A percentile compares a stretch with the other conserved stretches of the same genome.
Evolutionary conservation across 2,329 filamentous ascomycete species (phyloP).

Genomic region (Epichloe uncinata): DNA sequence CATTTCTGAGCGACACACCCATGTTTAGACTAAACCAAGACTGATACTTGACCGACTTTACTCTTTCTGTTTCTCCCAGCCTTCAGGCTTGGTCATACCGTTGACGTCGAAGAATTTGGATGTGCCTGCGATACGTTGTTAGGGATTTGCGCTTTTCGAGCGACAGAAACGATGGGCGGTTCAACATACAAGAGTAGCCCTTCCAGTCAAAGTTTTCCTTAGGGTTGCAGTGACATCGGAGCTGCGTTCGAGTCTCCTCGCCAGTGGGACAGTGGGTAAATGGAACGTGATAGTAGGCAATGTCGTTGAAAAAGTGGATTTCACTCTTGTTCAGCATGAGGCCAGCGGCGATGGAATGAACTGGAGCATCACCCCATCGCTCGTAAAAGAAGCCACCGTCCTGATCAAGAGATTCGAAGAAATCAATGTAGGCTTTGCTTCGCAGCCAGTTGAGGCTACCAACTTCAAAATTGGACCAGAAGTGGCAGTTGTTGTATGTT

Average conservation of each 20-base stretch:
- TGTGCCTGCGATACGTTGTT: constrained; percentile 32
- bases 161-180: no score
- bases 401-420: constrained; percentile 73
- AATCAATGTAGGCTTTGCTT: constrained; percentile 78
- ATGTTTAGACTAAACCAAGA: not conserved
- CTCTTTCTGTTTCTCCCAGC: constrained; percentile 45
- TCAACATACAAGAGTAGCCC: constrained; percentile 75
- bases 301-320: constrained; percentile 98
- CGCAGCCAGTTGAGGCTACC: constrained; percentile 90
- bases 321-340: constrained; percentile 84
- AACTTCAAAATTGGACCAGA: constrained; percentile 99
- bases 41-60: not conserved
- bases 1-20: not conserved
- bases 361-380: constrained; percentile 92
- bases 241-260: constrained; percentile 68
- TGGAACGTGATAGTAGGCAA: constrained; percentile 93
- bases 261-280: constrained; percentile 96
- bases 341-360: constrained; percentile 90
- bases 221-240: constrained; percentile 90
- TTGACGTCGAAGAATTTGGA: constrained; percentile 77
- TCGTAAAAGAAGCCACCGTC: constrained; percentile 99
- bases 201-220: constrained; percentile 99
- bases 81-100: constrained; percentile 66
- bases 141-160: not conserved
- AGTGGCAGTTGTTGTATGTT: constrained; percentile 94